These are phyloP conservation scores for Penicillium canescens DNA, from an alignment of 495 filamentous ascomycete species.

Conservation along the genomic window DNA sequence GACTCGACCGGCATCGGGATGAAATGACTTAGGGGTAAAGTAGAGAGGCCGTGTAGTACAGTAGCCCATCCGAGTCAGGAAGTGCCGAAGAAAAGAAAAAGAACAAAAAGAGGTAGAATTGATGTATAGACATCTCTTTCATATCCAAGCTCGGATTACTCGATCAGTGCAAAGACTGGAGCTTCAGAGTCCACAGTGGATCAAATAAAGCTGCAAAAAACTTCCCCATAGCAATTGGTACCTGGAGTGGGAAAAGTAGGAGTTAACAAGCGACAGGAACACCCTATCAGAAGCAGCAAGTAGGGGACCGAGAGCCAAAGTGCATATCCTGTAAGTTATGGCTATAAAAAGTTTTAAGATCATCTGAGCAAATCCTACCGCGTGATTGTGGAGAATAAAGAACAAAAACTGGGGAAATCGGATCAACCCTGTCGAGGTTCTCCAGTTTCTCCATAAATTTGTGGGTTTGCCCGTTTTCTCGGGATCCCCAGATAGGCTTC, in stretches of 20 bases:
- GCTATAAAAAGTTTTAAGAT: constrained; percentile 11
- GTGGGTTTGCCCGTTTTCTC: constrained; percentile 15
- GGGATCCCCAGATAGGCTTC: constrained; percentile 27
- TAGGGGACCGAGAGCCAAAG: not conserved
- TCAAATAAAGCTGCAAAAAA: not conserved
- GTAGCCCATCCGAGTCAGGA: not conserved
- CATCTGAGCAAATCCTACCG: constrained; percentile 16
- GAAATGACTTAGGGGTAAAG: not conserved
- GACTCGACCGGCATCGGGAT: not conserved
- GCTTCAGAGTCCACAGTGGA: constrained; percentile 6
- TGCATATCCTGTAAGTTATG: not conserved
- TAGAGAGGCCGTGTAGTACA: not conserved
- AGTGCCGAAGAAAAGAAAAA: not conserved
- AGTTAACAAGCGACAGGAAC: too few species aligned
- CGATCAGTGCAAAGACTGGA: constrained; percentile 11
- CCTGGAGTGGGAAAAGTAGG: not conserved
- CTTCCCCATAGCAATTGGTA: not conserved
- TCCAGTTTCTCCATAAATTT: constrained; percentile 1
- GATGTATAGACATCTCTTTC: not conserved
- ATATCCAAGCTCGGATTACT: constrained; percentile 23
- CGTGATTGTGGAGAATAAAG: constrained; percentile 11
- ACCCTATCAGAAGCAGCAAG: not conserved
- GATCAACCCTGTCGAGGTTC: not conserved
- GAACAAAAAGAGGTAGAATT: not conserved
- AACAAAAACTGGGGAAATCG: constrained; percentile 3